A percentile compares a stretch with the other conserved stretches of the same genome.
Evolutionary conservation across 2,329 filamentous ascomycete species (phyloP).

Genomic region (Chlorencoelia australis): DNA sequence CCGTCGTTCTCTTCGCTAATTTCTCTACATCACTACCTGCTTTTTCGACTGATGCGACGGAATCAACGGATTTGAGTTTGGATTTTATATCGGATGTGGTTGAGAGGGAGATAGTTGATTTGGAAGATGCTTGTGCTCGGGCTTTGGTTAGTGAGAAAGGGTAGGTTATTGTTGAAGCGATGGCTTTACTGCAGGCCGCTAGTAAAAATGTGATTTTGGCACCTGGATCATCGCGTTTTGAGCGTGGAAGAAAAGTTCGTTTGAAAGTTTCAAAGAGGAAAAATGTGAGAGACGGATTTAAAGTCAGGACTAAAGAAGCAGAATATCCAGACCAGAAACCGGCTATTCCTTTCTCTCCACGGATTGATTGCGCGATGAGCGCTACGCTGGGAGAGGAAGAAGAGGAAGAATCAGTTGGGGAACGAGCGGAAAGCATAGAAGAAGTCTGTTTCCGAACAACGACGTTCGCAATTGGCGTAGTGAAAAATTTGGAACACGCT

Average conservation of each 20-base stretch:
- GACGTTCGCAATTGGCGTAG: conserved; percentile 72
- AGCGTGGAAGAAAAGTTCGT: conserved; percentile 43
- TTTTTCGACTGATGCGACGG: conserved; percentile 10
- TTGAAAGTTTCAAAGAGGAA: conserved; percentile 68
- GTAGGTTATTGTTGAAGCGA: conserved; percentile 70
- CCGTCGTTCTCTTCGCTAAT: conserved; percentile 34
- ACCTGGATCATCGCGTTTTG: conserved; percentile 41
- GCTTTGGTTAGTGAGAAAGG: conserved; percentile 82
- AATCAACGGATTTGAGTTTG: no score
- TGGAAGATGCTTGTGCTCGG: conserved; percentile 46
- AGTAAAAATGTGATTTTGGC: conserved; percentile 49
- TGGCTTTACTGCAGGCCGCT: conserved; percentile 69
- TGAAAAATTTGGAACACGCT: conserved; percentile 63
- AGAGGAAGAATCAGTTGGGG: no score
- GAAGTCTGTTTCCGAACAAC: conserved; percentile 74
- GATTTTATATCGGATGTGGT: no score
- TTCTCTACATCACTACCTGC: conserved; percentile 16
- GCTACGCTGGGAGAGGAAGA: conserved; percentile 27
- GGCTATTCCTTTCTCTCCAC: conserved; percentile 55
- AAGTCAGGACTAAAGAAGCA: conserved; percentile 65
- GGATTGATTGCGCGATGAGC: conserved; percentile 55
- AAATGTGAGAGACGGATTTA: conserved; percentile 83
- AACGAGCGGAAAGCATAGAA: conserved; percentile 37
- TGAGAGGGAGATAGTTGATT: neutral
- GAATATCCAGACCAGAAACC: conserved; percentile 88